phyloP scores from a whole-genome alignment of 2,329 filamentous ascomycete genomes.

The Ophiostoma pallidulum region DNA sequence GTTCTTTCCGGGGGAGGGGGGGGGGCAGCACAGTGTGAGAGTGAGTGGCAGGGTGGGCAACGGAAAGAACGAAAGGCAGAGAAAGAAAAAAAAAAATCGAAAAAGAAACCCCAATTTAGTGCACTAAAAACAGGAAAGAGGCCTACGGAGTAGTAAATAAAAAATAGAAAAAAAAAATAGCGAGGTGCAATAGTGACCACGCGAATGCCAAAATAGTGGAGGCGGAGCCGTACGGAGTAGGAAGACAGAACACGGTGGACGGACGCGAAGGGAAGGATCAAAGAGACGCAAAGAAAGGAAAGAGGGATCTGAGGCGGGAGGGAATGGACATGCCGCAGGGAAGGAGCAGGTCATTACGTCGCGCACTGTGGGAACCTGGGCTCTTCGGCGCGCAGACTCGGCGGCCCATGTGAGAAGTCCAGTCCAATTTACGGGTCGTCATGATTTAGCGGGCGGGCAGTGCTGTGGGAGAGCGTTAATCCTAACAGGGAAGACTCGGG shows the following conservation, averaged over 20 bases:
- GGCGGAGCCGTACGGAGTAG: neutral
- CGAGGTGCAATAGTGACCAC: neutral
- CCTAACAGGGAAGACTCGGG: neutral
- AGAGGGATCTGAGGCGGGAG: no score
- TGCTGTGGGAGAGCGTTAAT: neutral
- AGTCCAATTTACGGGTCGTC: no score
- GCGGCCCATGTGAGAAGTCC: no score
- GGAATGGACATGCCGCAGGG: no score
- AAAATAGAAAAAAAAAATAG: neutral
- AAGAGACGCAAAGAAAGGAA: no score
- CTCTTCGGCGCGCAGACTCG: no score
- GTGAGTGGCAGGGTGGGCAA: neutral
- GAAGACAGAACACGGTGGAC: neutral
- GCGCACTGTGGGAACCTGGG: no score
- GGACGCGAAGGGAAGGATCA: neutral
- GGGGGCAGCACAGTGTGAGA: neutral
- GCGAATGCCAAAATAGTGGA: constrained; percentile 5
- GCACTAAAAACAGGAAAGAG: constrained; percentile 5
- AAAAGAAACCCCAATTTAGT: neutral
- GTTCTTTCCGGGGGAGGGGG: neutral
- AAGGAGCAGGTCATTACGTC: no score
- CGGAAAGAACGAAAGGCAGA: neutral
- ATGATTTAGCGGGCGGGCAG: constrained; percentile 4
- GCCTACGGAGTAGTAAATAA: no score
- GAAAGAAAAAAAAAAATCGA: neutral